Percentiles rank a stretch among this genome's conserved stretches.
Evolutionary conservation across 2,329 filamentous ascomycete species (phyloP).

Genomic region (Alternaria longipes): DNA sequence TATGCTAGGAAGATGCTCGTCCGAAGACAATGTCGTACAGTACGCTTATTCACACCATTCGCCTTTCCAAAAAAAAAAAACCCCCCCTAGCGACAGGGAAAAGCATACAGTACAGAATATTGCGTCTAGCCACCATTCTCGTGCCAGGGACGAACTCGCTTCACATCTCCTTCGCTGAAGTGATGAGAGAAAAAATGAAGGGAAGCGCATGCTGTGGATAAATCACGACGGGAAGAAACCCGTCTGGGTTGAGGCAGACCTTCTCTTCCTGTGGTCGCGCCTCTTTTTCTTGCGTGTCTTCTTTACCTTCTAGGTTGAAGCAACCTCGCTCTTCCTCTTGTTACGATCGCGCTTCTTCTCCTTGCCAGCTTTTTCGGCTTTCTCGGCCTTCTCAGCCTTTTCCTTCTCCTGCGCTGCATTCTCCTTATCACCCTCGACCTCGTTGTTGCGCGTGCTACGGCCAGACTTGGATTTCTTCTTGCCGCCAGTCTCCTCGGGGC

Average conservation of each 20-base stretch:
- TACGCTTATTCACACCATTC: not conserved
- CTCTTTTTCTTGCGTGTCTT: slow-evolving; percentile 38
- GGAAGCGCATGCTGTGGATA: not conserved
- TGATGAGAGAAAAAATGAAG: not conserved
- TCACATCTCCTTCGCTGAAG: not conserved
- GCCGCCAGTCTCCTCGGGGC: slow-evolving; percentile 44
- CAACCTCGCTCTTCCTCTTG: slow-evolving; percentile 48
- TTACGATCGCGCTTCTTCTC: slow-evolving; percentile 47
- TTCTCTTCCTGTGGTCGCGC: slow-evolving; percentile 45
- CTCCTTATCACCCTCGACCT: slow-evolving; percentile 41
- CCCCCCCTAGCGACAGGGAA: not conserved
- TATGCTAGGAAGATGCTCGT: not conserved
- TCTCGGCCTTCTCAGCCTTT: slow-evolving; percentile 2
- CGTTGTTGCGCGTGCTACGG: slow-evolving; percentile 45
- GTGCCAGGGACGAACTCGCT: not conserved
- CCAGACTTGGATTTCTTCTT: slow-evolving; percentile 49
- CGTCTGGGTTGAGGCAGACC: slow-evolving; percentile 35
- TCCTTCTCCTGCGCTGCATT: slow-evolving; percentile 29
- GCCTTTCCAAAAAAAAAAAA: not conserved
- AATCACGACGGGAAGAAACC: not conserved
- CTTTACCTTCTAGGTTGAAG: slow-evolving; percentile 28
- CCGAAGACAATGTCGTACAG: not conserved
- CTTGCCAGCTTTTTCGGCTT: slow-evolving; percentile 17
- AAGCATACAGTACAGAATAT: not conserved
- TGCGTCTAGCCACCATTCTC: not conserved